Conservation (phyloP, 768 basidiomycete species). For the Agaricus sinodeliciosus region DNA sequence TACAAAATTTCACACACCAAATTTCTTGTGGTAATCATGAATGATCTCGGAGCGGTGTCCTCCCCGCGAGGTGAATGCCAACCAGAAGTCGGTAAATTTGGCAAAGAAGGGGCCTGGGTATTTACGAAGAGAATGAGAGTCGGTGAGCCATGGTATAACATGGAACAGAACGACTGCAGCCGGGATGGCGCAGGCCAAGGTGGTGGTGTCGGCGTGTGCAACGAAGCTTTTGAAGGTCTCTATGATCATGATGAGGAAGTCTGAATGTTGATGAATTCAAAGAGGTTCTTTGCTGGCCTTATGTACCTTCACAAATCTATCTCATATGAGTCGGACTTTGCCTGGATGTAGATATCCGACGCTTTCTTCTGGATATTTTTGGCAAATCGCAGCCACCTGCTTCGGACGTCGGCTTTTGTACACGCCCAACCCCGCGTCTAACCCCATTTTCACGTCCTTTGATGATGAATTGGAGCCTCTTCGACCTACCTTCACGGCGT, state of each 20-base stretch:
- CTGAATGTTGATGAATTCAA: not conserved
- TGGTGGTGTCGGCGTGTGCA: not conserved
- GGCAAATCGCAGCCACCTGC: no score
- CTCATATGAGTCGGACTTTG: not conserved
- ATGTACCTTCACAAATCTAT: not conserved
- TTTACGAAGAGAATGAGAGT: slow-evolving; percentile 49
- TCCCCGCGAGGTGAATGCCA: slow-evolving; percentile 51
- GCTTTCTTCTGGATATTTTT: no score
- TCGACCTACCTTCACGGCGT: no score
- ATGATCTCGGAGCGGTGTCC: slow-evolving; percentile 73
- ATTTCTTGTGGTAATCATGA: slow-evolving; percentile 64
- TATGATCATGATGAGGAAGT: not conserved
- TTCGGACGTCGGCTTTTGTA: no score
- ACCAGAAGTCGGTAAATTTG: slow-evolving; percentile 66
- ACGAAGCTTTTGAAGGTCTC: not conserved
- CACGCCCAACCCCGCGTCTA: no score
- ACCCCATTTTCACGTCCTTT: no score
- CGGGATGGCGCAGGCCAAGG: slow-evolving; percentile 13
- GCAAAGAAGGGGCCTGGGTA: slow-evolving; percentile 70
- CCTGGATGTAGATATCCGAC: no score
- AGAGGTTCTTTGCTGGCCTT: not conserved
- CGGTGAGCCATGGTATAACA: slow-evolving; percentile 45
- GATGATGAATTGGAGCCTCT: no score
- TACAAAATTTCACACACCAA: slow-evolving; percentile 41
- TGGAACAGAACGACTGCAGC: slow-evolving; percentile 29